These are phyloP conservation scores for Sporothrix euskadiensis DNA, from an alignment of 2,329 filamentous ascomycete species.

Conservation along the genomic window DNA sequence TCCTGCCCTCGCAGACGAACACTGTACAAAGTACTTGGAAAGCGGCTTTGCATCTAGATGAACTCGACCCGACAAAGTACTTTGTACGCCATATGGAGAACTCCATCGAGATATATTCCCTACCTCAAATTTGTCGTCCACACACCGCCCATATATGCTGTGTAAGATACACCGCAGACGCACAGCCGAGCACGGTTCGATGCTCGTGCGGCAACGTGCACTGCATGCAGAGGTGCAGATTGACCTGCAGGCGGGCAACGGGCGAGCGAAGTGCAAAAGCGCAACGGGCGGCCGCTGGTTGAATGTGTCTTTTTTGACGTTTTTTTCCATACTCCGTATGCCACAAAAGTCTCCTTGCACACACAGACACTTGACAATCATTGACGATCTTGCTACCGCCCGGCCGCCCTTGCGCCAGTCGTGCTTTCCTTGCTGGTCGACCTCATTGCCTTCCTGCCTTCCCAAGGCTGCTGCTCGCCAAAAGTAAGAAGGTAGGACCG, in stretches of 20 bases:
- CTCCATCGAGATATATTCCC: not conserved
- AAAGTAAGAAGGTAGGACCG: not conserved
- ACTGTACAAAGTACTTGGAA: not conserved
- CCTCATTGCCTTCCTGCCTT: not conserved
- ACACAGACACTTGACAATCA: not conserved
- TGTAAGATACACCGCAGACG: not conserved
- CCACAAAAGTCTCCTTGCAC: not conserved
- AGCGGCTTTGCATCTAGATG: not conserved
- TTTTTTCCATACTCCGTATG: not conserved
- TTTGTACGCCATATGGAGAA: not conserved
- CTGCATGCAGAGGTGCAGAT: constrained; percentile 19
- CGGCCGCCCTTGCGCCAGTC: not conserved
- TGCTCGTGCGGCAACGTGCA: constrained; percentile 16
- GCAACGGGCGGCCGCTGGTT: not conserved
- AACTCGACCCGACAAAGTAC: not conserved
- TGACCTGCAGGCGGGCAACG: constrained; percentile 6
- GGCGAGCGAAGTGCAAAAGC: not conserved
- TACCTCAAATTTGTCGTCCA: not conserved
- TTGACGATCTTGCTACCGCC: not conserved
- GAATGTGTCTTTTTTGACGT: constrained; percentile 3
- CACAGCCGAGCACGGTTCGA: constrained; percentile 3
- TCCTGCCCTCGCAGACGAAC: not conserved
- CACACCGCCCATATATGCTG: not conserved
- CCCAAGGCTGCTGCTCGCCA: not conserved
- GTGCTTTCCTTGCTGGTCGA: not conserved